phyloP scores from a whole-genome alignment of 441 rosid genomes.

The Hura crepitans region DNA sequence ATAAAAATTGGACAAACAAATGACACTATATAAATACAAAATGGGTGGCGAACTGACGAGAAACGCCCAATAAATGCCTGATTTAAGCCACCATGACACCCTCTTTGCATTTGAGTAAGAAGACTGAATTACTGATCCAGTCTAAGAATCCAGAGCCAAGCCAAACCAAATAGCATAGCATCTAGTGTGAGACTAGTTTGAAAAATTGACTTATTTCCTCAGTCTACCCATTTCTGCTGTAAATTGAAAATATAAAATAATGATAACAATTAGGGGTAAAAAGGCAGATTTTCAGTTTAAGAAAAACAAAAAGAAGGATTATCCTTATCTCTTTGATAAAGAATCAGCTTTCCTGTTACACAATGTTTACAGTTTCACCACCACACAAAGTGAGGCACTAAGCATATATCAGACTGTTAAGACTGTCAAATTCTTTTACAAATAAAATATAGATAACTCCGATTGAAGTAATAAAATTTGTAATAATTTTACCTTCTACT shows the following conservation, averaged over 20 bases:
- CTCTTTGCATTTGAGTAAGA: not conserved
- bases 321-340: not conserved
- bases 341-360: not conserved
- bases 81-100: not conserved
- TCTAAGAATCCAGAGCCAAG: not conserved
- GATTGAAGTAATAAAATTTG: conserved; percentile 15
- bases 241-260: not conserved
- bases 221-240: not conserved
- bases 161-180: not conserved
- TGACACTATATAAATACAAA: not conserved
- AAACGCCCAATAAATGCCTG: not conserved
- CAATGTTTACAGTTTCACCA: not conserved
- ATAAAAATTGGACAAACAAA: not conserved
- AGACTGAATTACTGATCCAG: not conserved
- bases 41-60: not conserved
- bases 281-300: not conserved
- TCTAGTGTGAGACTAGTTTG: not conserved
- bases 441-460: conserved; percentile 12
- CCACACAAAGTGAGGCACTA: not conserved
- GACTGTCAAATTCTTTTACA: conserved; percentile 13
- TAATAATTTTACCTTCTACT: conserved; percentile 71
- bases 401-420: not conserved
- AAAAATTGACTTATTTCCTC: not conserved
- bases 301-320: not conserved
- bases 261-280: not conserved